phyloP scores from a whole-genome alignment of 495 filamentous ascomycete genomes.

The Thozetella sp. region DNA sequence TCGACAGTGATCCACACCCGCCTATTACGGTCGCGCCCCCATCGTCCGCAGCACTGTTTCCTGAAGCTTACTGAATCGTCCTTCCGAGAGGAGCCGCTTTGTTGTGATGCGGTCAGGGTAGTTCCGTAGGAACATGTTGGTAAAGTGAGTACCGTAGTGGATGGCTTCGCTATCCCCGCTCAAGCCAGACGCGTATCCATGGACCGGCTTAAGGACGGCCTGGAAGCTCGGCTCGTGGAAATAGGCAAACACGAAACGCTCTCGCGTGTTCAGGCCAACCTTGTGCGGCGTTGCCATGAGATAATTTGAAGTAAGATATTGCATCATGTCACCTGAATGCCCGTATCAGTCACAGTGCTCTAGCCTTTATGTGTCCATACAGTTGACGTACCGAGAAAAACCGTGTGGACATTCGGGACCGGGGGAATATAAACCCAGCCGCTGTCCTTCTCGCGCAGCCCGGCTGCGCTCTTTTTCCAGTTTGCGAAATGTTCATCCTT shows the following conservation, averaged over 20 bases:
- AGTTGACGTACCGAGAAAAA: slow-evolving; percentile 38
- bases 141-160: slow-evolving; percentile 50
- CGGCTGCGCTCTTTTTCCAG: slow-evolving; percentile 44
- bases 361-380: neutral
- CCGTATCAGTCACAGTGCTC: neutral
- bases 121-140: slow-evolving; percentile 49
- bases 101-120: slow-evolving; percentile 48
- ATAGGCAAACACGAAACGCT: slow-evolving; percentile 42
- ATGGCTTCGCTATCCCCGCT: slow-evolving; percentile 23
- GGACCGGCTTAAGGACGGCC: slow-evolving; percentile 37
- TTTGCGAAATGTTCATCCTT: slow-evolving; percentile 38
- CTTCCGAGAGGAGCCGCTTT: slow-evolving; percentile 27
- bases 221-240: slow-evolving; percentile 50
- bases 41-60: slow-evolving; percentile 26
- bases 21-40: slow-evolving; percentile 7
- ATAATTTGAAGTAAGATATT: slow-evolving; percentile 39
- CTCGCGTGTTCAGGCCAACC: slow-evolving; percentile 43
- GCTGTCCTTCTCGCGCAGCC: slow-evolving; percentile 38
- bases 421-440: slow-evolving; percentile 45
- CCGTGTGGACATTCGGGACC: slow-evolving; percentile 33
- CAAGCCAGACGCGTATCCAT: slow-evolving; percentile 9
- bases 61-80: slow-evolving; percentile 20
- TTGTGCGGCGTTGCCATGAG: slow-evolving; percentile 46
- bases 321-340: slow-evolving; percentile 45
- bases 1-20: no score